Conservation (phyloP, 2,329 filamentous ascomycete species). For the Arthrobotrys megalospora region DNA sequence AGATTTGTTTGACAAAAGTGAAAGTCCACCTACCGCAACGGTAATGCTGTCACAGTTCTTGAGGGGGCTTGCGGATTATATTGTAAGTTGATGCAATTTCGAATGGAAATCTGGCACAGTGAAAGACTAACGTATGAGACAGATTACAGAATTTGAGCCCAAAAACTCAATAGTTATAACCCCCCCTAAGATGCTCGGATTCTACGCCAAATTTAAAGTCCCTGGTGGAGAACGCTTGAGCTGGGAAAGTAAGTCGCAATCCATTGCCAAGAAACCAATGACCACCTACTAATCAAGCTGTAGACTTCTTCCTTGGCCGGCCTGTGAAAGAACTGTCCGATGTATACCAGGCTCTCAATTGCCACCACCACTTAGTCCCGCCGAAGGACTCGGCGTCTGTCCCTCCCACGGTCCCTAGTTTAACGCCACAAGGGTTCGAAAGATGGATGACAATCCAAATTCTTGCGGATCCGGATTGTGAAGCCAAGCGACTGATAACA, state of each 20-base stretch:
- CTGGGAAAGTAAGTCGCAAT: conserved; percentile 62
- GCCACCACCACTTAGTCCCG: conserved; percentile 64
- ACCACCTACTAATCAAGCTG: neutral
- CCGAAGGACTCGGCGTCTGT: conserved; percentile 55
- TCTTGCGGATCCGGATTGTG: conserved; percentile 63
- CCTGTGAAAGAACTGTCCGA: conserved; percentile 62
- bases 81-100: conserved; percentile 53
- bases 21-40: conserved; percentile 61
- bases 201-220: conserved; percentile 62
- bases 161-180: conserved; percentile 64
- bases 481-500: conserved; percentile 62
- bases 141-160: conserved; percentile 64
- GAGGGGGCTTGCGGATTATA: conserved; percentile 63
- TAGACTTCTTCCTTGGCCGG: conserved; percentile 63
- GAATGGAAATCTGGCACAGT: neutral
- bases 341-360: conserved; percentile 64
- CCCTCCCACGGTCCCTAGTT: conserved; percentile 63
- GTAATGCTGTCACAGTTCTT: conserved; percentile 62
- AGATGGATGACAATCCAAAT: conserved; percentile 65
- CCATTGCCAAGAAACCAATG: neutral
- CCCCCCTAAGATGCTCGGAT: conserved; percentile 63
- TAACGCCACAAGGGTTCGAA: conserved; percentile 64
- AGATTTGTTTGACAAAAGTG: conserved; percentile 57
- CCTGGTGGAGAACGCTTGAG: conserved; percentile 61
- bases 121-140: conserved; percentile 10